Conservation (phyloP, 768 basidiomycete species). For the Mycena indigotica region DNA sequence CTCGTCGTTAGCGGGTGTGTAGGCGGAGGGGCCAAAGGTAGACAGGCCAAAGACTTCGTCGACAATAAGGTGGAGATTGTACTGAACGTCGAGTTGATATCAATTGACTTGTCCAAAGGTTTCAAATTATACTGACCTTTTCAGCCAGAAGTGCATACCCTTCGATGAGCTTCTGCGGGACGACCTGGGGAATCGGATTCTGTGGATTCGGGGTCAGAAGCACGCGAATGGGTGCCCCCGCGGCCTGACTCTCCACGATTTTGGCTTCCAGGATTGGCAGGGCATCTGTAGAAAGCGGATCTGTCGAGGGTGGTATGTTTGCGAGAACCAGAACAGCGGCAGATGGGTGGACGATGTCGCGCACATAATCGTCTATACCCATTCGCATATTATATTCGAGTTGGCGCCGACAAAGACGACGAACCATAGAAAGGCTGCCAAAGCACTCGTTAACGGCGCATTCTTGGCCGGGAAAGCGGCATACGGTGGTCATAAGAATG, state of each 20-base stretch:
- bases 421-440: constrained; percentile 20
- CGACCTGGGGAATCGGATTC: constrained; percentile 29
- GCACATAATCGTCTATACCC: constrained; percentile 14
- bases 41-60: constrained; percentile 34
- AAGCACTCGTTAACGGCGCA: no score
- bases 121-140: constrained; percentile 6
- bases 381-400: not conserved
- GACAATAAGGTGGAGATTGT: constrained; percentile 31
- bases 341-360: constrained; percentile 17
- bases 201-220: constrained; percentile 34
- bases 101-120: no score
- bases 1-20: constrained; percentile 14
- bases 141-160: constrained; percentile 23
- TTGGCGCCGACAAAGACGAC: not conserved
- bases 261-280: constrained; percentile 23
- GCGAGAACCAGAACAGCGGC: constrained; percentile 9
- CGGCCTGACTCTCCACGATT: constrained; percentile 14
- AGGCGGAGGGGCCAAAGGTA: constrained; percentile 25
- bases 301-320: constrained; percentile 1
- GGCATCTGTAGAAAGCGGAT: constrained; percentile 18
- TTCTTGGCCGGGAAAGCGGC: no score
- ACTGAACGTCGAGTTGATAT: constrained; percentile 19
- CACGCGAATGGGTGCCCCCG: constrained; percentile 23
- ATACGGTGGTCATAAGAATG: constrained; percentile 14
- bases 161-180: constrained; percentile 24